Percentiles rank a stretch among this genome's conserved stretches.
Conservation (phyloP, 75 land plant species). For the Selaginella tamariscina region DNA sequence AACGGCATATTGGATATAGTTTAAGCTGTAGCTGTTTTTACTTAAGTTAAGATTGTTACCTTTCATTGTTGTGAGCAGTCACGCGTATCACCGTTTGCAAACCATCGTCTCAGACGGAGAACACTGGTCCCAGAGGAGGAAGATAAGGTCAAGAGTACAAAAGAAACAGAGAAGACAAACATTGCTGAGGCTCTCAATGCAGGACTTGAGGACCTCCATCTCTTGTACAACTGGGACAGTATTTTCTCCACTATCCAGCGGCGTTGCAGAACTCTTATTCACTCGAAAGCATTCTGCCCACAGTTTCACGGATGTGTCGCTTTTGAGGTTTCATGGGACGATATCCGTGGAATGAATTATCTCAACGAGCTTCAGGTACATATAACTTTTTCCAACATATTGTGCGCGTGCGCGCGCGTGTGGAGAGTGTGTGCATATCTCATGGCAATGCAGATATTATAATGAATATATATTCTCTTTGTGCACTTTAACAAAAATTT, state of each 20-base stretch:
- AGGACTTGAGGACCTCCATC: background rate
- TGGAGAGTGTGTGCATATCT: too few species aligned
- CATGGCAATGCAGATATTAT: too few species aligned
- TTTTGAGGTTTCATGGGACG: conserved; percentile 62
- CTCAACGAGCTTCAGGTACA: conserved; percentile 74
- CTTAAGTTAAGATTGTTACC: too few species aligned
- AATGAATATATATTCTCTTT: too few species aligned
- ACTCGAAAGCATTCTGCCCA: conserved; percentile 43
- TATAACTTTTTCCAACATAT: too few species aligned
- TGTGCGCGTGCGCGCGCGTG: too few species aligned
- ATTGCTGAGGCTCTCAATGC: background rate
- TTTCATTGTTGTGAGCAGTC: conserved; percentile 61
- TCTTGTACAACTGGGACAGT: conserved; percentile 18
- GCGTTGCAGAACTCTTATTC: conserved; percentile 35
- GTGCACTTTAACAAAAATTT: too few species aligned
- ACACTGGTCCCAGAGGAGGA: conserved; percentile 25
- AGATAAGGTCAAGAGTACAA: background rate
- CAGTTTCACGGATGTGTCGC: conserved; percentile 65
- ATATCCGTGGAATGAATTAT: conserved; percentile 74
- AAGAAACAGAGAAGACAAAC: background rate
- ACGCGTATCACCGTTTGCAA: conserved; percentile 85
- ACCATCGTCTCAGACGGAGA: conserved; percentile 23
- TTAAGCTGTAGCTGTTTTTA: too few species aligned
- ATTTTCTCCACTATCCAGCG: conserved; percentile 37
- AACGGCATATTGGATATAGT: too few species aligned